These are phyloP conservation scores for Volvariella surrecta DNA, from an alignment of 1,284 basidiomycete species.

Conservation along the genomic window DNA sequence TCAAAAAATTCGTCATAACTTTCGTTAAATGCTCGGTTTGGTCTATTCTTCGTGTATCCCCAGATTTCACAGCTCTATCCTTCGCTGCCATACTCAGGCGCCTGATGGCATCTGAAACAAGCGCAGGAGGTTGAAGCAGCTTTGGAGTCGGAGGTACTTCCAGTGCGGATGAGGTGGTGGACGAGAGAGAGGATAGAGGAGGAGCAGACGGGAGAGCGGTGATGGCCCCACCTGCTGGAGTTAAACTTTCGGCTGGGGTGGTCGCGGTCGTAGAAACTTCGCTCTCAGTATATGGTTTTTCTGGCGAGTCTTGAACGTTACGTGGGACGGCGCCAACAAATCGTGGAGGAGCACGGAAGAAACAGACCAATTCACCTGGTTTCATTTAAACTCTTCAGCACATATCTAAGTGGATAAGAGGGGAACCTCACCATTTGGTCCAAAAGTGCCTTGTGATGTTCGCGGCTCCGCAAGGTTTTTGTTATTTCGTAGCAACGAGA, in stretches of 20 bases:
- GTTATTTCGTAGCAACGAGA: conserved; percentile 46
- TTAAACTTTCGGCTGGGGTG: conserved; percentile 11
- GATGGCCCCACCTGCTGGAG: conserved; percentile 14
- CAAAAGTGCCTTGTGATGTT: conserved; percentile 78
- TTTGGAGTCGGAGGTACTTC: conserved; percentile 38
- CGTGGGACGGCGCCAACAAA: conserved; percentile 50
- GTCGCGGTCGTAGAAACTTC: conserved; percentile 15
- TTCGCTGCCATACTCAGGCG: conserved; percentile 50
- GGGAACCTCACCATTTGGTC: conserved; percentile 62
- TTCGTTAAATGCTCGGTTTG: conserved; percentile 52
- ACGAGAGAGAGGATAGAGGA: conserved; percentile 11
- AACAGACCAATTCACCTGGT: conserved; percentile 76
- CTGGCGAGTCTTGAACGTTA: conserved; percentile 35
- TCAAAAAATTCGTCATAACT: conserved; percentile 67
- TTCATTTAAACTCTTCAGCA: background rate
- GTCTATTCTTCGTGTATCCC: conserved; percentile 35
- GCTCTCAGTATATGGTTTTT: conserved; percentile 16
- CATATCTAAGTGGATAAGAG: background rate
- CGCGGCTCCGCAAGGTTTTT: conserved; percentile 77
- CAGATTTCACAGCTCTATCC: conserved; percentile 32
- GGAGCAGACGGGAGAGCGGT: conserved; percentile 12
- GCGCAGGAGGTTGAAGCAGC: conserved; percentile 28
- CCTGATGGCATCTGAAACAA: conserved; percentile 61
- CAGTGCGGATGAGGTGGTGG: conserved; percentile 9
- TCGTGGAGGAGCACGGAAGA: conserved; percentile 73